Evolutionary conservation across 2,329 filamentous ascomycete genomes (phyloP).

Genomic region (Sphaerulina musiva): DNA sequence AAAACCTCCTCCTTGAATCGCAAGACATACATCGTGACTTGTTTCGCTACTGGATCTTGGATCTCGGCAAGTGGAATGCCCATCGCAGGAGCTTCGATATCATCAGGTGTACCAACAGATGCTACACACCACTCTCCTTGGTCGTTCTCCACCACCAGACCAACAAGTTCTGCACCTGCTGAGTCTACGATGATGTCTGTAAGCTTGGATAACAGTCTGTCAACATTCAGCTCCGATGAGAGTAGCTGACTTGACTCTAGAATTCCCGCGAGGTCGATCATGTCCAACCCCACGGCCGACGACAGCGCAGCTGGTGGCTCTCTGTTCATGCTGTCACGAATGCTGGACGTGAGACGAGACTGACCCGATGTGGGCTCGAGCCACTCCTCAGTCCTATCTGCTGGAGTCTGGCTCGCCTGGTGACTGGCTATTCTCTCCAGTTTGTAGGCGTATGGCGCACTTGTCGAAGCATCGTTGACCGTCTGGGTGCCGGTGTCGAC

Average conservation of each 20-base stretch:
- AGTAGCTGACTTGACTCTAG: conserved; percentile 72
- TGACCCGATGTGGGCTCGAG: conserved; percentile 37
- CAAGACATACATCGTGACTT: conserved; percentile 69
- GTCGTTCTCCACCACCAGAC: conserved; percentile 66
- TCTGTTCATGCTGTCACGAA: conserved; percentile 17
- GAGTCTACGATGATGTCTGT: conserved; percentile 74
- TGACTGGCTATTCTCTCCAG: conserved; percentile 42
- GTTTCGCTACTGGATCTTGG: conserved; percentile 65
- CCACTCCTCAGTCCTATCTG: conserved; percentile 46
- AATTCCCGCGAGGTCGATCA: conserved; percentile 75
- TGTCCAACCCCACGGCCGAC: conserved; percentile 62
- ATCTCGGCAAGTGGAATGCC: conserved; percentile 57
- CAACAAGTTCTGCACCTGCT: conserved; percentile 66
- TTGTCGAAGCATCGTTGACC: conserved; percentile 53
- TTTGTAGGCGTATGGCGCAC: conserved; percentile 35
- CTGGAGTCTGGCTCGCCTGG: conserved; percentile 35
- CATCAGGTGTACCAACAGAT: conserved; percentile 66
- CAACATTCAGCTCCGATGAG: conserved; percentile 69
- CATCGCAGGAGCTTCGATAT: conserved; percentile 59
- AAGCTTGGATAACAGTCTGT: conserved; percentile 71
- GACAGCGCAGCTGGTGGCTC: conserved; percentile 35
- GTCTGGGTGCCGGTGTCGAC: conserved; percentile 61
- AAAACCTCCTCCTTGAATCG: conserved; percentile 71
- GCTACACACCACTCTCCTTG: conserved; percentile 63
- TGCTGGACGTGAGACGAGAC: conserved; percentile 11